A percentile compares a stretch with the other conserved stretches of the same genome.
Evolutionary conservation across 306 rosid genomes (phyloP).

Genomic region (Arachis stenosperma): DNA sequence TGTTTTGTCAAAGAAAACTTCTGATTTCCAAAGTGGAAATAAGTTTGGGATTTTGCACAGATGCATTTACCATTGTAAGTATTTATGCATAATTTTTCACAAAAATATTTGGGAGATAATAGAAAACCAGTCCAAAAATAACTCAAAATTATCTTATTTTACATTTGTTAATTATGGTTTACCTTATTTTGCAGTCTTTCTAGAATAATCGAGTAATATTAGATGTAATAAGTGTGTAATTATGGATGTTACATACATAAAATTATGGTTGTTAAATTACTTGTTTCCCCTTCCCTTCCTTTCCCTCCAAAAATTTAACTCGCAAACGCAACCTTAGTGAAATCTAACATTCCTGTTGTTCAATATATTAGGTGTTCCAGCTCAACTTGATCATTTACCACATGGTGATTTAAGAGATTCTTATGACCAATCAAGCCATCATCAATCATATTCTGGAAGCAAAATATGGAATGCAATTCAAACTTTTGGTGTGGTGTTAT

Average conservation of each 20-base stretch:
- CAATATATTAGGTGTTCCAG: conserved; percentile 49
- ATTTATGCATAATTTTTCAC: not conserved
- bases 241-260: no score
- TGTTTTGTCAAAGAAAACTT: conserved; percentile 50
- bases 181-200: no score
- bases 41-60: conserved; percentile 52
- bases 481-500: conserved; percentile 39
- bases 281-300: no score
- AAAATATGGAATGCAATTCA: conserved; percentile 39
- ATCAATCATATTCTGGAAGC: conserved; percentile 24
- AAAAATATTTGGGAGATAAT: no score
- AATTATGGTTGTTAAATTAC: no score
- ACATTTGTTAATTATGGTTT: no score
- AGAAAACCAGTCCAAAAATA: no score
- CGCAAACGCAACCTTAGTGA: not conserved
- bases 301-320: no score
- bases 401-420: conserved; percentile 32
- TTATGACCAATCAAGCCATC: conserved; percentile 33
- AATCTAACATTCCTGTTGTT: conserved; percentile 12
- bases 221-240: no score
- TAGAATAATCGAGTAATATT: no score
- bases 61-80: conserved; percentile 48
- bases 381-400: conserved; percentile 36
- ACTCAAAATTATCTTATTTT: no score
- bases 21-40: conserved; percentile 59